phyloP scores from a whole-genome alignment of 257 asterid species.

The Cordia subcordata region DNA sequence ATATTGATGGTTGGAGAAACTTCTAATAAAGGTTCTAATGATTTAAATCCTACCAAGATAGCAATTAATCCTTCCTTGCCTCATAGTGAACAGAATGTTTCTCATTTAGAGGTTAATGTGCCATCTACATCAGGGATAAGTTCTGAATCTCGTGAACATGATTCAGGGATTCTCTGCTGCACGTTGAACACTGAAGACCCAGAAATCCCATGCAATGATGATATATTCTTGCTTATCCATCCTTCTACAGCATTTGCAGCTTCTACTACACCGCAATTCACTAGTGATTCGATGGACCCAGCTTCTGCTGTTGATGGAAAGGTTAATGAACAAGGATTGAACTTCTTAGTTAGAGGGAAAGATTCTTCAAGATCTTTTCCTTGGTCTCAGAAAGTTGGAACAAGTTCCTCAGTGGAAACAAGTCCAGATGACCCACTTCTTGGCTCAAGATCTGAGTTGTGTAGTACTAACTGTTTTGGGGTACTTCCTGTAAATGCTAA shows the following conservation, averaged over 20 bases:
- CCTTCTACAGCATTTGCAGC: conserved; percentile 59
- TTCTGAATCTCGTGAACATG: conserved; percentile 37
- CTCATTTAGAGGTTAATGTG: conserved; percentile 31
- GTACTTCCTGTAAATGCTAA: conserved; percentile 36
- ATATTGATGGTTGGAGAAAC: conserved; percentile 24
- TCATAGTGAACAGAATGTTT: conserved; percentile 26
- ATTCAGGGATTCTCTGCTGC: conserved; percentile 49
- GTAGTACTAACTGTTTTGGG: conserved; percentile 29
- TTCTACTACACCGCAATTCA: conserved; percentile 43
- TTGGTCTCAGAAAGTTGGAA: conserved; percentile 51
- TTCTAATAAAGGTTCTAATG: conserved; percentile 22
- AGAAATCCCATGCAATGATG: conserved; percentile 98
- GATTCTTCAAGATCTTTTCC: conserved; percentile 34
- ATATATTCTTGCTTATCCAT: conserved; percentile 95
- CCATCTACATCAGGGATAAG: conserved; percentile 35
- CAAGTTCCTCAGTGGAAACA: conserved; percentile 30
- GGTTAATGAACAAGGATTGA: conserved; percentile 35
- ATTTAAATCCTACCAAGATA: conserved; percentile 26
- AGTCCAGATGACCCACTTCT: conserved; percentile 22
- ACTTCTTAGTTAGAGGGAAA: conserved; percentile 33
- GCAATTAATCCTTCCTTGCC: conserved; percentile 26
- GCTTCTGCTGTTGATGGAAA: conserved; percentile 33
- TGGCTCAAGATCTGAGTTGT: conserved; percentile 38
- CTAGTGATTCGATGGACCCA: conserved; percentile 25
- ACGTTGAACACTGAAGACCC: conserved; percentile 79